phyloP scores from a whole-genome alignment of 768 basidiomycete species.

The Psilocybe tampanensis region DNA sequence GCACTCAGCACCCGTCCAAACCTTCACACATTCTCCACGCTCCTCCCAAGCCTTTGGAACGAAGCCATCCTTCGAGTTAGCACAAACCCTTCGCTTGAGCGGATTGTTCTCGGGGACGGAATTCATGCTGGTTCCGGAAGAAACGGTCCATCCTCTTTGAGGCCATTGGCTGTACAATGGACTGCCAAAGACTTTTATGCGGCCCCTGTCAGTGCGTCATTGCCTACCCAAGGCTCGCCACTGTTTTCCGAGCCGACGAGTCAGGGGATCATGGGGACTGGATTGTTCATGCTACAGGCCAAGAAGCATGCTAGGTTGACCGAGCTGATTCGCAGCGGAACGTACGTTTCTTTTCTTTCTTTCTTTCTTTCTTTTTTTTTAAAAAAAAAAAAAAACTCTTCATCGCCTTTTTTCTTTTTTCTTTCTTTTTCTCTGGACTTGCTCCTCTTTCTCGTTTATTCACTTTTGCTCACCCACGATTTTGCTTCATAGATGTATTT shows the following conservation, averaged over 20 bases:
- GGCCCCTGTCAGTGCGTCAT: conserved; percentile 12
- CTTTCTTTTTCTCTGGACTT: too few species aligned
- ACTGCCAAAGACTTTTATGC: conserved; percentile 15
- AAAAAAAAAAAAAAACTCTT: too few species aligned
- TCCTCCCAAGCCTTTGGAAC: conserved; percentile 64
- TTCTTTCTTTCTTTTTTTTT: not conserved
- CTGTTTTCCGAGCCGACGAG: conserved; percentile 1
- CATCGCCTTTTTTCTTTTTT: not conserved
- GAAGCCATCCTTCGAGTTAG: conserved; percentile 51
- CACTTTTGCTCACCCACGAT: too few species aligned
- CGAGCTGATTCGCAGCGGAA: conserved; percentile 58
- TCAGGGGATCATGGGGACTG: conserved; percentile 43
- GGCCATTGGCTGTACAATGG: conserved; percentile 1
- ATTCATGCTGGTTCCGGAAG: conserved; percentile 10
- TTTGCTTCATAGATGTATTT: conserved; percentile 12
- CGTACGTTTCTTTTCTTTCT: conserved; percentile 33
- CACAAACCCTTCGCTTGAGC: conserved; percentile 48
- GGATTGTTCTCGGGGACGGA: conserved; percentile 40
- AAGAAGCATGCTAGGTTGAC: conserved; percentile 50
- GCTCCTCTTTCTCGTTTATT: too few species aligned
- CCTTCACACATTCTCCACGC: conserved; percentile 52
- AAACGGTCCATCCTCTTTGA: not conserved
- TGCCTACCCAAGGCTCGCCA: not conserved
- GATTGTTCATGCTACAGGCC: conserved; percentile 61
- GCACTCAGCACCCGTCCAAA: conserved; percentile 41